Conservation (phyloP, 2,329 filamentous ascomycete genomes). For the Botrytis byssoidea region DNA sequence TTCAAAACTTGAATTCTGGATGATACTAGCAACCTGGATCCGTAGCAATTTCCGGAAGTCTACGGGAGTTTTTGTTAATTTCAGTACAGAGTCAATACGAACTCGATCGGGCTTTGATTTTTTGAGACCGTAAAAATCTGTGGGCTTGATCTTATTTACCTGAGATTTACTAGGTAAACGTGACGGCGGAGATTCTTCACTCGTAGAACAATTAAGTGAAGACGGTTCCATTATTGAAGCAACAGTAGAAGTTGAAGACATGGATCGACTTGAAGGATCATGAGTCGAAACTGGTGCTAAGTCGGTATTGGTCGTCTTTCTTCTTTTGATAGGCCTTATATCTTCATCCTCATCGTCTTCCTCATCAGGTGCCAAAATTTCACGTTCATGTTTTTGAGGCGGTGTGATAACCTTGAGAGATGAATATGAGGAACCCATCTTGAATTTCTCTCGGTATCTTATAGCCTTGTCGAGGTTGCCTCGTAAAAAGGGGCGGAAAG, state of each 20-base stretch:
- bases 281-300: not conserved
- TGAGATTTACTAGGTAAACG: slow-evolving; percentile 18
- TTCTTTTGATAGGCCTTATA: slow-evolving; percentile 31
- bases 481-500: slow-evolving; percentile 25
- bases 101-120: not conserved
- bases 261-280: slow-evolving; percentile 1
- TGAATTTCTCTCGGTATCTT: slow-evolving; percentile 20
- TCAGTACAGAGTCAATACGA: slow-evolving; percentile 15
- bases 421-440: slow-evolving; percentile 30
- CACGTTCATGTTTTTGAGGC: slow-evolving; percentile 11
- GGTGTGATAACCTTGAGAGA: slow-evolving; percentile 20
- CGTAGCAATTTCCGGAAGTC: slow-evolving; percentile 30
- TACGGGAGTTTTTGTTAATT: slow-evolving; percentile 21
- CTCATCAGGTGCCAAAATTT: slow-evolving; percentile 24
- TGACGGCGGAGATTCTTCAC: slow-evolving; percentile 23
- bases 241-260: not conserved
- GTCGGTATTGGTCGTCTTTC: slow-evolving; percentile 21
- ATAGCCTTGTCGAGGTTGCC: slow-evolving; percentile 31
- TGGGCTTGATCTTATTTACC: slow-evolving; percentile 25
- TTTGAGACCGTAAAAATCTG: slow-evolving; percentile 27
- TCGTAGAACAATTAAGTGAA: slow-evolving; percentile 25
- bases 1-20: slow-evolving; percentile 9
- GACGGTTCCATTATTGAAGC: not conserved
- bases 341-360: slow-evolving; percentile 34
- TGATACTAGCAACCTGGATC: slow-evolving; percentile 29